Evolutionary conservation across 768 basidiomycete genomes (phyloP).

Genomic region (Kwoniella heveanensis): DNA sequence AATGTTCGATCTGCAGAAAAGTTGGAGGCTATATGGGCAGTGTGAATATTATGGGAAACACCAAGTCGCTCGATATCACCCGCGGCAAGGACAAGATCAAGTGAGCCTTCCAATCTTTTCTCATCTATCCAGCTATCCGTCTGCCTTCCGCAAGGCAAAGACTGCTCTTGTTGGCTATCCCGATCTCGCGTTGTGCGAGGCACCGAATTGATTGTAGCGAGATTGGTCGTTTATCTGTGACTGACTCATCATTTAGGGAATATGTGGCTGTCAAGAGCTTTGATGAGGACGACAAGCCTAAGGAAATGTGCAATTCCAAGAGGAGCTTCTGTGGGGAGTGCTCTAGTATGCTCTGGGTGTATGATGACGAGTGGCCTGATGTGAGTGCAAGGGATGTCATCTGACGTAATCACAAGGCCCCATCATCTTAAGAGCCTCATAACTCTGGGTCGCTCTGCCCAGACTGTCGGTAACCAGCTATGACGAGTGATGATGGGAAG

Average conservation of each 20-base stretch:
- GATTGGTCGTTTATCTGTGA: too few relatives aligned
- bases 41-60: slow-evolving; percentile 55
- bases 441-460: too few relatives aligned
- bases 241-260: slow-evolving; percentile 27
- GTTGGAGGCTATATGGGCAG: slow-evolving; percentile 56
- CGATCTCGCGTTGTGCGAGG: too few relatives aligned
- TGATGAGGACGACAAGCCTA: slow-evolving; percentile 46
- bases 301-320: slow-evolving; percentile 36
- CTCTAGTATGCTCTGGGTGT: slow-evolving; percentile 54
- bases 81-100: slow-evolving; percentile 53
- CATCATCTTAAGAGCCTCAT: too few relatives aligned
- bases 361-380: slow-evolving; percentile 50
- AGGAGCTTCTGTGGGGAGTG: slow-evolving; percentile 52
- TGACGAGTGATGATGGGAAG: too few relatives aligned
- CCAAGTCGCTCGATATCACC: slow-evolving; percentile 44
- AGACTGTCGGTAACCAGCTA: too few relatives aligned
- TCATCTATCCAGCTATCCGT: too few relatives aligned
- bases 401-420: too few relatives aligned
- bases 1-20: slow-evolving; percentile 55
- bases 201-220: too few relatives aligned
- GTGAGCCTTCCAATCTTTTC: slow-evolving; percentile 34
- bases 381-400: too few relatives aligned
- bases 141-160: too few relatives aligned
- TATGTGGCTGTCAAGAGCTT: slow-evolving; percentile 45
- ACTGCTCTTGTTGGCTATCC: too few relatives aligned